These are phyloP conservation scores for Agapanthus africanus DNA, from an alignment of 106 monocot genomes.

Conservation along the genomic window DNA sequence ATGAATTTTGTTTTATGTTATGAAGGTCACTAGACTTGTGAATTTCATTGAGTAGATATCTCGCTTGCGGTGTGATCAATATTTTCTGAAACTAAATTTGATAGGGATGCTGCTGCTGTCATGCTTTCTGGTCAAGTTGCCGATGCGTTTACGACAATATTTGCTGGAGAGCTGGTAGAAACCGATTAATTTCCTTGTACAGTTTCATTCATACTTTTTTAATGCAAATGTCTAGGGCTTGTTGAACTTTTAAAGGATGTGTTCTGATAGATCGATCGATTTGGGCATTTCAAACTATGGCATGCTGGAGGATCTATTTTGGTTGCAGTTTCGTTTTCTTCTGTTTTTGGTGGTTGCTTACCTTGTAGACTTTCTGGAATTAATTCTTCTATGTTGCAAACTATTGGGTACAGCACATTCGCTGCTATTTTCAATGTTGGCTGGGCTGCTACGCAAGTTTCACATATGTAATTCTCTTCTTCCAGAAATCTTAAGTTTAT, in stretches of 20 bases:
- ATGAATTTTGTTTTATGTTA: too few relatives aligned
- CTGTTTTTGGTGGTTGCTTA: slow-evolving; percentile 85
- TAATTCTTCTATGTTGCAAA: slow-evolving; percentile 44
- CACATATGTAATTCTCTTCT: slow-evolving; percentile 68
- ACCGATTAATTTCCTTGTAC: neutral
- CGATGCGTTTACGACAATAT: slow-evolving; percentile 82
- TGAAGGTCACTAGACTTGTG: neutral
- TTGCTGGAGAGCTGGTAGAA: slow-evolving; percentile 77
- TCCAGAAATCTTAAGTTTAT: neutral
- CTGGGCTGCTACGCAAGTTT: slow-evolving; percentile 92
- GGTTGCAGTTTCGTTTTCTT: slow-evolving; percentile 89
- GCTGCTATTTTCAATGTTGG: slow-evolving; percentile 92
- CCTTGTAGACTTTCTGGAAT: slow-evolving; percentile 54
- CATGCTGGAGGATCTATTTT: slow-evolving; percentile 79
- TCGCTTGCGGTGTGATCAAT: neutral
- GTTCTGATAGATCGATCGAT: slow-evolving; percentile 63
- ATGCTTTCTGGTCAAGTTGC: slow-evolving; percentile 94
- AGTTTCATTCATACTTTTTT: neutral
- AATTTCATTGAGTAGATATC: neutral
- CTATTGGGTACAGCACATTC: slow-evolving; percentile 83
- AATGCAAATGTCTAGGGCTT: neutral
- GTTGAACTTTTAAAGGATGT: neutral
- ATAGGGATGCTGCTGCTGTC: slow-evolving; percentile 77
- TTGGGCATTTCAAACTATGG: slow-evolving; percentile 92
- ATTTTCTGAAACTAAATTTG: neutral